A percentile compares a stretch with the other conserved stretches of the same genome.
Evolutionary conservation across 805 yeast genomes (phyloP).

Genomic region (Nakazawaea sp.): DNA sequence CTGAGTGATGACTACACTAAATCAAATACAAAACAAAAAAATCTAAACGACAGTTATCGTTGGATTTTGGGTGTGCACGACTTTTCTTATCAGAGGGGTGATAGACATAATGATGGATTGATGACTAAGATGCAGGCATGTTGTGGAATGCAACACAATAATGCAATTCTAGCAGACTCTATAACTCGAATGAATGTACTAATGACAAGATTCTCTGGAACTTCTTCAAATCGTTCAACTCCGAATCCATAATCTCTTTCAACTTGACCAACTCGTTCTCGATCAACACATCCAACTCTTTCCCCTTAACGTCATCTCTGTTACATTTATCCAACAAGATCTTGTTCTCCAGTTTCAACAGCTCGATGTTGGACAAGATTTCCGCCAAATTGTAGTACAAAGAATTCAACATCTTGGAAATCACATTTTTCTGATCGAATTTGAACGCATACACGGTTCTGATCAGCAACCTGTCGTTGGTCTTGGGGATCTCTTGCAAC

Average conservation of each 20-base stretch:
- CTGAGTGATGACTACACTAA: too few species aligned
- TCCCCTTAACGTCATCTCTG: slow-evolving; percentile 85
- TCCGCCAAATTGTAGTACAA: slow-evolving; percentile 49
- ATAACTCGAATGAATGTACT: not conserved
- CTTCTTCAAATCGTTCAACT: slow-evolving; percentile 46
- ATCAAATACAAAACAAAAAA: too few species aligned
- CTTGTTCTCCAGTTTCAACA: slow-evolving; percentile 50
- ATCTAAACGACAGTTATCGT: too few species aligned
- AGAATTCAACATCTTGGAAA: slow-evolving; percentile 29
- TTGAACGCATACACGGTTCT: slow-evolving; percentile 82
- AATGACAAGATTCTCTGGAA: slow-evolving; percentile 44
- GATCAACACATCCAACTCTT: slow-evolving; percentile 63
- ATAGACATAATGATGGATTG: too few species aligned
- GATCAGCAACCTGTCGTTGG: slow-evolving; percentile 86
- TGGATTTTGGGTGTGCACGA: too few species aligned
- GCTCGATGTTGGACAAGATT: slow-evolving; percentile 40
- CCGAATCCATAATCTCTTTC: slow-evolving; percentile 50
- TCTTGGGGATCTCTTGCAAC: slow-evolving; percentile 89
- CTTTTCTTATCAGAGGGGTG: too few species aligned
- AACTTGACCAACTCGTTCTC: slow-evolving; percentile 72
- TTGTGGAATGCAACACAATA: too few species aligned
- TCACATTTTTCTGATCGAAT: slow-evolving; percentile 37
- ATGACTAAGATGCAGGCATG: too few species aligned
- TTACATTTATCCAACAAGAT: slow-evolving; percentile 73
- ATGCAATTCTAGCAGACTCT: too few species aligned